Evolutionary conservation across 345 rosid species (phyloP).

Genomic region (Eucalyptus fibrosa): DNA sequence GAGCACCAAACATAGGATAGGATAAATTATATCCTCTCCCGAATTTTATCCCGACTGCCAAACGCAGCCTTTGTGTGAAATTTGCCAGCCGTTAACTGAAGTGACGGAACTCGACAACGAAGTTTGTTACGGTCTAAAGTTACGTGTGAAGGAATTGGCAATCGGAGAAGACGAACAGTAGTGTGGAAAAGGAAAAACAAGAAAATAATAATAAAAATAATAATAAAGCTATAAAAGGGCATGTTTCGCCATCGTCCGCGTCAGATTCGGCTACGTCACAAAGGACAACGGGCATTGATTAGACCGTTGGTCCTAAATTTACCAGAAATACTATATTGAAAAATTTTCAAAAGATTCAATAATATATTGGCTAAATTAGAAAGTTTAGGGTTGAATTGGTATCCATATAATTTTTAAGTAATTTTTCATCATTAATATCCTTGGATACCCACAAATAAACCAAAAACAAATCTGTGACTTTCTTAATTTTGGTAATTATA

Average conservation of each 20-base stretch:
- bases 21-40: too few relatives aligned
- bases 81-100: not conserved
- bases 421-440: not conserved
- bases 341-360: too few relatives aligned
- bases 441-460: not conserved
- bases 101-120: not conserved
- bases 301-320: not conserved
- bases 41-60: too few relatives aligned
- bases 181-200: too few relatives aligned
- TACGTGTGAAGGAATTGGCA: not conserved
- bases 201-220: too few relatives aligned
- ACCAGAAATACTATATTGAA: too few relatives aligned
- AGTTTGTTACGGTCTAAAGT: not conserved
- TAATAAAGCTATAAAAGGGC: not conserved
- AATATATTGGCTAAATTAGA: too few relatives aligned
- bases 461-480: not conserved
- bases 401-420: too few relatives aligned
- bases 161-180: not conserved
- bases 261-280: accelerated
- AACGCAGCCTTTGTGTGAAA: not conserved
- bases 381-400: accelerated
- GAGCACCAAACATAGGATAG: too few relatives aligned
- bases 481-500: not conserved
- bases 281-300: accelerated
- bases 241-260: accelerated